Evolutionary conservation across 495 filamentous ascomycete genomes (phyloP).

Genomic region (Glarea lozoyensis): DNA sequence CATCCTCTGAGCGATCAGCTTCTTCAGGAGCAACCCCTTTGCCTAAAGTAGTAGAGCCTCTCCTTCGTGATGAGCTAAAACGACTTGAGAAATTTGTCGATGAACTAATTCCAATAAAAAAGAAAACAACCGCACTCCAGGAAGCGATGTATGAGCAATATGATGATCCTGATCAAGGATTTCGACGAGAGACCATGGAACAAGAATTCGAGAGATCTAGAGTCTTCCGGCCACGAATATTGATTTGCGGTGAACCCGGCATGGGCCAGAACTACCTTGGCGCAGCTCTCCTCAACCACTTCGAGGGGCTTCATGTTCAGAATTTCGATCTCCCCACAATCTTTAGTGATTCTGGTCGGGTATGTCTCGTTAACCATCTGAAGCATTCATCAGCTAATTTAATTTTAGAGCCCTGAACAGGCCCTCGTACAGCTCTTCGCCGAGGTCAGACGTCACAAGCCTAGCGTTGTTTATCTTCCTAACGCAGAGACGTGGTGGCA

Average conservation of each 20-base stretch:
- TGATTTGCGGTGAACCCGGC: slow-evolving; percentile 67
- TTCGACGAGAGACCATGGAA: slow-evolving; percentile 75
- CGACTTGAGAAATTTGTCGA: slow-evolving; percentile 59
- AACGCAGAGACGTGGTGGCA: slow-evolving; percentile 79
- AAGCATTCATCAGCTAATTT: slow-evolving; percentile 10
- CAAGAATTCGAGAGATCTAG: slow-evolving; percentile 85
- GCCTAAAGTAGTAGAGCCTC: slow-evolving; percentile 67
- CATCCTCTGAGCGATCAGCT: slow-evolving; percentile 82
- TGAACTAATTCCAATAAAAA: slow-evolving; percentile 71
- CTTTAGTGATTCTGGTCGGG: slow-evolving; percentile 53
- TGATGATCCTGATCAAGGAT: slow-evolving; percentile 63
- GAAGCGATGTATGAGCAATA: slow-evolving; percentile 91
- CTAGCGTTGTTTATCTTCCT: slow-evolving; percentile 91
- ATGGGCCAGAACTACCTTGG: slow-evolving; percentile 95
- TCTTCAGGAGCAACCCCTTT: slow-evolving; percentile 73
- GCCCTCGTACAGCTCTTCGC: slow-evolving; percentile 82
- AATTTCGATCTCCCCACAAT: slow-evolving; percentile 83
- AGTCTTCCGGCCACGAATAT: slow-evolving; percentile 78
- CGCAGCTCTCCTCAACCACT: slow-evolving; percentile 74
- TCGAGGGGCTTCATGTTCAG: slow-evolving; percentile 91
- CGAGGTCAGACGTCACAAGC: slow-evolving; percentile 88
- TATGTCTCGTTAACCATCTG: slow-evolving; percentile 17
- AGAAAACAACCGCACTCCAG: slow-evolving; percentile 78
- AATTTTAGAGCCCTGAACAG: slow-evolving; percentile 65
- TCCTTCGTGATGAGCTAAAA: slow-evolving; percentile 63